A percentile compares a stretch with the other conserved stretches of the same genome.
These are phyloP conservation scores for Sugiyamaella mastotermitis DNA, from an alignment of 805 yeast genomes.

Conservation along the genomic window DNA sequence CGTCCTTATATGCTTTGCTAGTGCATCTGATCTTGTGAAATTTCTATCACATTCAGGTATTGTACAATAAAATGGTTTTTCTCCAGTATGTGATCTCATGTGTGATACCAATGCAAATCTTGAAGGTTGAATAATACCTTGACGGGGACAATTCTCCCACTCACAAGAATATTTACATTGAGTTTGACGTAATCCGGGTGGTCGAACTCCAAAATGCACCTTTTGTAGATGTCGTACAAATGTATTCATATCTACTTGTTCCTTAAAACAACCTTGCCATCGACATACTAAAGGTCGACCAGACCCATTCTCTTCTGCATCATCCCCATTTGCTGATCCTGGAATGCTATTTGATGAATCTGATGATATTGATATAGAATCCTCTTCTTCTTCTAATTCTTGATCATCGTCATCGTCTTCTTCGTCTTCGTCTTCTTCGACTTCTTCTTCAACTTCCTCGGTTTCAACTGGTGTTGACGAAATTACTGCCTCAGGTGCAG, in stretches of 20 bases:
- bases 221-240: constrained; percentile 36
- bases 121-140: constrained; percentile 47
- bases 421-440: neutral
- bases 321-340: constrained; percentile 15
- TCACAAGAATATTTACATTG: constrained; percentile 46
- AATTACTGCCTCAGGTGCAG: too few species aligned
- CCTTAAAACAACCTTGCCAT: constrained; percentile 35
- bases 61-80: constrained; percentile 58
- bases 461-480: too few species aligned
- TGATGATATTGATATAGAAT: constrained; percentile 12
- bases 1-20: constrained; percentile 56
- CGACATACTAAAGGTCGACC: constrained; percentile 27
- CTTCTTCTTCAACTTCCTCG: neutral
- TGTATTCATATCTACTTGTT: constrained; percentile 32
- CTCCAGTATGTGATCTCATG: constrained; percentile 60
- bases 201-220: constrained; percentile 35
- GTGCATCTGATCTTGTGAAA: constrained; percentile 55
- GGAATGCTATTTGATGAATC: constrained; percentile 18
- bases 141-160: constrained; percentile 55
- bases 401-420: constrained; percentile 2
- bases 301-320: constrained; percentile 21
- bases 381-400: too few species aligned
- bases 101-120: constrained; percentile 57
- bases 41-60: constrained; percentile 60
- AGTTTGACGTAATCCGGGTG: too few species aligned